Conservation (phyloP, 306 rosid species). For the Nissolia schottii region DNA sequence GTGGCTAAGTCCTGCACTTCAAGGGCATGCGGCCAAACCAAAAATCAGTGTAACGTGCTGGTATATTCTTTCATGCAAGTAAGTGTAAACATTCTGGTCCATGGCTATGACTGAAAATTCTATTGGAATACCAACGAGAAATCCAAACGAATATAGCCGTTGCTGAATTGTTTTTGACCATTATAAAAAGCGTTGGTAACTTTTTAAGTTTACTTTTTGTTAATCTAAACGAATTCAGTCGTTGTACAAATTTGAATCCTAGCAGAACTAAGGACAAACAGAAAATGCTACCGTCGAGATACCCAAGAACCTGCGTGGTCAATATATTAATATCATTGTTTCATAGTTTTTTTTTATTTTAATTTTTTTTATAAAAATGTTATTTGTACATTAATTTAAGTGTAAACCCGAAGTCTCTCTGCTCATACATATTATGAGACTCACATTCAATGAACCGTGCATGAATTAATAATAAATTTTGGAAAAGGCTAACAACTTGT, state of each 20-base stretch:
- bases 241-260: slow-evolving; percentile 35
- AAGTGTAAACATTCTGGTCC: slow-evolving; percentile 8
- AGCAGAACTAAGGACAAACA: slow-evolving; percentile 22
- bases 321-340: too few relatives aligned
- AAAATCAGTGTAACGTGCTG: not conserved
- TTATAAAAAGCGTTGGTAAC: not conserved
- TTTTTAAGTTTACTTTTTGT: slow-evolving; percentile 1
- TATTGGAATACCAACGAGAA: not conserved
- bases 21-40: not conserved
- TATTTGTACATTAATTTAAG: too few relatives aligned
- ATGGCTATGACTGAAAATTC: not conserved
- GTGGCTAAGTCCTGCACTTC: not conserved
- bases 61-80: not conserved
- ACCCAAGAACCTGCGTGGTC: not conserved
- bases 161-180: slow-evolving; percentile 11
- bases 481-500: too few relatives aligned
- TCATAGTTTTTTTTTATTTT: too few relatives aligned
- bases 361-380: too few relatives aligned
- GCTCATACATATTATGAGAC: too few relatives aligned
- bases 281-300: slow-evolving; percentile 4
- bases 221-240: slow-evolving; percentile 19
- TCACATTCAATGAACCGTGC: too few relatives aligned
- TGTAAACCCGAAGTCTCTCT: too few relatives aligned
- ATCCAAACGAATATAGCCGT: slow-evolving; percentile 20
- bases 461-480: too few relatives aligned